A percentile compares a stretch with the other conserved stretches of the same genome.
These are phyloP conservation scores for Reticulascus tulasneorum DNA, from an alignment of 2,329 filamentous ascomycete genomes.

Conservation along the genomic window DNA sequence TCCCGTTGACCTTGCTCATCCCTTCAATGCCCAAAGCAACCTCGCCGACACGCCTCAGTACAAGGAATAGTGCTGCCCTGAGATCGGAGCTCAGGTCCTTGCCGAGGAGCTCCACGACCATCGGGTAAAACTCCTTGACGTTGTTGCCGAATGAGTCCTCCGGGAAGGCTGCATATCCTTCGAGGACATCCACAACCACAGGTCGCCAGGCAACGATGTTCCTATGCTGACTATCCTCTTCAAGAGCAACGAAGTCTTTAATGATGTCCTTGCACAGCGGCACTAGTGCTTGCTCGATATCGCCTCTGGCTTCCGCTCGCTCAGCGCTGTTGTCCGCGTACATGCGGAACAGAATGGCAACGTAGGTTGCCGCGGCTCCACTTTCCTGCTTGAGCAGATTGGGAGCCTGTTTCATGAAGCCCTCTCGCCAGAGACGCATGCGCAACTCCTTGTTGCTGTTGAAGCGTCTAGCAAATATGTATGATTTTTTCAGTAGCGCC, in stretches of 20 bases:
- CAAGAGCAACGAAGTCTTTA: constrained; percentile 75
- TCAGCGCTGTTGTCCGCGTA: constrained; percentile 87
- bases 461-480: constrained; percentile 94
- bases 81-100: constrained; percentile 80
- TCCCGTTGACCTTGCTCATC: constrained; percentile 31
- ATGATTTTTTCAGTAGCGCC: constrained; percentile 90
- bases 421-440: constrained; percentile 91
- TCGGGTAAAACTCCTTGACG: constrained; percentile 78
- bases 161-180: constrained; percentile 85
- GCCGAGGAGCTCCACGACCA: constrained; percentile 75
- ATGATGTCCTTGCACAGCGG: constrained; percentile 96
- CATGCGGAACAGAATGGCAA: constrained; percentile 95
- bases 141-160: constrained; percentile 75
- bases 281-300: constrained; percentile 88
- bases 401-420: constrained; percentile 99
- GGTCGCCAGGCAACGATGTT: constrained; percentile 97
- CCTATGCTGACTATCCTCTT: constrained; percentile 93
- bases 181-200: constrained; percentile 93
- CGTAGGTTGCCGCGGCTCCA: constrained; percentile 89
- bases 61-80: constrained; percentile 68
- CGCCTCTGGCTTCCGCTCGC: constrained; percentile 70
- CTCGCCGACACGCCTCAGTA: constrained; percentile 82
- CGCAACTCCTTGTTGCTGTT: constrained; percentile 96
- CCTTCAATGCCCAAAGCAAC: constrained; percentile 57
- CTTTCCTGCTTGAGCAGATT: constrained; percentile 97